Percentiles rank a stretch among this genome's conserved stretches.
phyloP scores from a whole-genome alignment of 1,284 basidiomycete species.

The Irpex sp. region DNA sequence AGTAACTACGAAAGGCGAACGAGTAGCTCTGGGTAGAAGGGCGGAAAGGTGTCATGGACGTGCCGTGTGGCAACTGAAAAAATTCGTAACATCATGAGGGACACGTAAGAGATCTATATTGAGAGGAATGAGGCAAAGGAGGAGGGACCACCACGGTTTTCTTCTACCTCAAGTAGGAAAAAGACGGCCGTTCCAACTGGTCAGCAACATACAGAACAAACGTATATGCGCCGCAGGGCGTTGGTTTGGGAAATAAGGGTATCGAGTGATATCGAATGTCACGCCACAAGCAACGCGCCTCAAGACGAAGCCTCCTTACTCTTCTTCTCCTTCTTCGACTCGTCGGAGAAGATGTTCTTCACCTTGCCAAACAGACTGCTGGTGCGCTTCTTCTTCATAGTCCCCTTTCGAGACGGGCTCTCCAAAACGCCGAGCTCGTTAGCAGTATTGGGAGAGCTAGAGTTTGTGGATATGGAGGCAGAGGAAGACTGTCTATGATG shows the following conservation, averaged over 20 bases:
- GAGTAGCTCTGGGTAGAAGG: background rate
- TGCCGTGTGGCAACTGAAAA: background rate
- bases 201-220: background rate
- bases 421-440: slow-evolving; percentile 16
- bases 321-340: slow-evolving; percentile 11
- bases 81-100: background rate
- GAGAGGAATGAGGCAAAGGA: background rate
- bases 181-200: background rate
- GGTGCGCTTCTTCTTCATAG: slow-evolving; percentile 23
- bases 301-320: background rate
- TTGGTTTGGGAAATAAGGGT: background rate
- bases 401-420: slow-evolving; percentile 12
- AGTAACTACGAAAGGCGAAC: background rate
- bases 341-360: slow-evolving; percentile 25
- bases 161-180: background rate
- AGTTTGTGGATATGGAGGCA: slow-evolving; percentile 18
- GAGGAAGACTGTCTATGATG: slow-evolving; percentile 21
- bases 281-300: too few species aligned
- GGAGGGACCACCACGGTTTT: background rate
- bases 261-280: background rate
- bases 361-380: slow-evolving; percentile 29
- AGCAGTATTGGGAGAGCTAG: slow-evolving; percentile 14
- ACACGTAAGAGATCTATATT: too few species aligned
- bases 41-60: background rate
- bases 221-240: too few species aligned